Conservation (phyloP, 2,329 filamentous ascomycete genomes). For the Paramyrothecium roridum region DNA sequence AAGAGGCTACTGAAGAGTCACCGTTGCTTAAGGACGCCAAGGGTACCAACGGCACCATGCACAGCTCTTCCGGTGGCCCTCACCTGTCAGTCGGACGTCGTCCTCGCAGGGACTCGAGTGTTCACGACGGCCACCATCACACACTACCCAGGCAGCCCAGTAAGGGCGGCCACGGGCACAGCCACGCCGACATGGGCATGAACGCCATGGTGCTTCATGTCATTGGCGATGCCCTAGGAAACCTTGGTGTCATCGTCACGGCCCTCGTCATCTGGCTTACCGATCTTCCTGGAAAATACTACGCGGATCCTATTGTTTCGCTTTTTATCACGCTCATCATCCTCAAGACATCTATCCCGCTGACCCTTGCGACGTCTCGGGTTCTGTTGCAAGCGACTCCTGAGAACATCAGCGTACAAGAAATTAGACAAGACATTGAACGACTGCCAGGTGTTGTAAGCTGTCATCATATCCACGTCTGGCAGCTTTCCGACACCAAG, state of each 20-base stretch:
- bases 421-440: constrained; percentile 90
- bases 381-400: constrained; percentile 94
- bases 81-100: constrained; percentile 21
- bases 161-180: constrained; percentile 68
- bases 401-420: constrained; percentile 79
- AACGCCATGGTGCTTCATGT: constrained; percentile 75
- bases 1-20: constrained; percentile 39
- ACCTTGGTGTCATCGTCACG: constrained; percentile 79
- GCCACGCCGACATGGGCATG: constrained; percentile 92
- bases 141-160: constrained; percentile 63
- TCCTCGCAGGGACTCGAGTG: constrained; percentile 43
- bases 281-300: constrained; percentile 74
- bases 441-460: constrained; percentile 79
- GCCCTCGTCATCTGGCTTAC: constrained; percentile 91
- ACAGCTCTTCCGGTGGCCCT: constrained; percentile 16
- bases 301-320: constrained; percentile 88
- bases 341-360: constrained; percentile 69
- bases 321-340: constrained; percentile 87
- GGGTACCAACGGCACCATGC: constrained; percentile 24
- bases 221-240: constrained; percentile 80
- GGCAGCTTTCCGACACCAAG: constrained; percentile 95
- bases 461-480: constrained; percentile 95
- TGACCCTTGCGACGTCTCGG: constrained; percentile 76
- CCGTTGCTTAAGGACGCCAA: constrained; percentile 42
- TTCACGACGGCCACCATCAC: constrained; percentile 77